Evolutionary conservation across 805 yeast genomes (phyloP), one percentile per base, ranked within the genome.

Genomic region (Yarrowia bubula): DNA sequence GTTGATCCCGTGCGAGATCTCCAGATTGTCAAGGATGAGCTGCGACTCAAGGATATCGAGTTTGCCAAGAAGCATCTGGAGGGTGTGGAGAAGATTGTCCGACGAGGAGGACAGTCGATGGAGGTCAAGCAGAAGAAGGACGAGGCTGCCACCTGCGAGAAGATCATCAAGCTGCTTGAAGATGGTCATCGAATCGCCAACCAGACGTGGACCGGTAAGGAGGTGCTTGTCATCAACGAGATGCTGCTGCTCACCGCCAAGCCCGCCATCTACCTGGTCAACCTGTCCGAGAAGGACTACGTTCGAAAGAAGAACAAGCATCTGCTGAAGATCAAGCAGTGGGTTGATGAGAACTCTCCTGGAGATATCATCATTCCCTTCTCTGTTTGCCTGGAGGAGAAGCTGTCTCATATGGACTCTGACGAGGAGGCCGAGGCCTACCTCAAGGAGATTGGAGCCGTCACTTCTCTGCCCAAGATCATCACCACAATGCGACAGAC

Each of bases 21-120:
- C 79, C 95, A 90, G 70, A 93, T 95, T 75, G 90, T 95, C 75
- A 83, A 84, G 70, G 90, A 89, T 69, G 99, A 95, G 81, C 85
- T 95, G 78, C 88, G 97, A 80, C 83, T 93, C 76, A 95, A 95
- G 81, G 99, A 95, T 79, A 92, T 95, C 71, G 99, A 95, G 80
- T 95, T 95, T 74, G 88, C 92, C 70, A 86, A 86, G 73, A 92
- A 90, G 82, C 88, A 87, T 76, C 84, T 83, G 75, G 96, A 84
- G 81, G 86, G 84, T 73, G 84, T 86, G 70, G 91, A 85, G 76
- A 90, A 87, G 81, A 84, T 86, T 77, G 87, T 89, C 77, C 88
- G 80, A 80, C 88, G 90, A 81, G 96, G 95, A 75, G 96, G 91
- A 68, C 96, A 89, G 77, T 84, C 90, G 42, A 80, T 92, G 75